Percentiles rank a stretch among this genome's conserved stretches.
Conservation (phyloP, 176 grass and related monocot species). For the Lolium rigidum region DNA sequence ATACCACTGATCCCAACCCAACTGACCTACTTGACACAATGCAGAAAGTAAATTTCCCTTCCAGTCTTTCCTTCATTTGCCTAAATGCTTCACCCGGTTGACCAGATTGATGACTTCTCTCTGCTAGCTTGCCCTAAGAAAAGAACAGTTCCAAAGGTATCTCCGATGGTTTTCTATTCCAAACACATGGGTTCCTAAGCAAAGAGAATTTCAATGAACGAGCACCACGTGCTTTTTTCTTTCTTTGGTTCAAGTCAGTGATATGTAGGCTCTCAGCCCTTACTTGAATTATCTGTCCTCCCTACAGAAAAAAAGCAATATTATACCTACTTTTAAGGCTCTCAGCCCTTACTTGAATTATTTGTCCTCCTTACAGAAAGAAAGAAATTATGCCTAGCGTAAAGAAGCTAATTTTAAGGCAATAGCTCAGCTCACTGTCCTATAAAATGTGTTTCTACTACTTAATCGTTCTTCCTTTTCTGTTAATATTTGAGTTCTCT, state of each 20-base stretch:
- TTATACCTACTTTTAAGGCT: neutral
- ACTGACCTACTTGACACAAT: neutral
- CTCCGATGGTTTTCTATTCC: neutral
- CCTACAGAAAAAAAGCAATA: neutral
- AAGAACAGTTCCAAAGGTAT: neutral
- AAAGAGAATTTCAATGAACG: neutral
- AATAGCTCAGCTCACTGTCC: neutral
- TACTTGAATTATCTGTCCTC: neutral
- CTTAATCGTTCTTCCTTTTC: conserved; percentile 33
- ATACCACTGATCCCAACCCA: conserved; percentile 23
- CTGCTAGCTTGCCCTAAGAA: neutral
- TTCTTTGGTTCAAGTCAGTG: neutral
- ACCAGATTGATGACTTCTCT: neutral
- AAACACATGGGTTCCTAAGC: neutral
- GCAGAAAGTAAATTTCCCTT: conserved; percentile 17
- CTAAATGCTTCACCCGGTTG: neutral
- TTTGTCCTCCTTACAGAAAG: neutral
- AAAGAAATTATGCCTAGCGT: neutral
- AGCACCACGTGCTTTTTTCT: neutral
- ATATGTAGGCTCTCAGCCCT: neutral
- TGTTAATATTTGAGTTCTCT: conserved; percentile 16
- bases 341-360: neutral
- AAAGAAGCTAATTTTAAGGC: too few species aligned
- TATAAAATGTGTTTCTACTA: conserved; percentile 2
- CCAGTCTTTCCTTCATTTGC: neutral